Percentiles rank a stretch among this genome's conserved stretches.
phyloP scores from a whole-genome alignment of 1,139 yeast genomes.

The Candida gigantensis region DNA sequence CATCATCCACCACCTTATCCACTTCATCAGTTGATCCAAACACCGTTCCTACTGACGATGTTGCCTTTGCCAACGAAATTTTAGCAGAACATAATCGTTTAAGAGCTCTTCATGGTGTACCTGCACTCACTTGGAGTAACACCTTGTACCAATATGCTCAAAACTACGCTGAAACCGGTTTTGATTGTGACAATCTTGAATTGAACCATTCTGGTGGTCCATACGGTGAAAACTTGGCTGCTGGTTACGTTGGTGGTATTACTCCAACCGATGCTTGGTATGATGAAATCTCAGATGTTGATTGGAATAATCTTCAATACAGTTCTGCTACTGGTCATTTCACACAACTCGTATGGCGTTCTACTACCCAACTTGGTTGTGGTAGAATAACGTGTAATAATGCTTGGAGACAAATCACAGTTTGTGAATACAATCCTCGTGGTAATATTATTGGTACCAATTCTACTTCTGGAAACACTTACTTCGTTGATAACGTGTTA shows the following conservation, averaged over 20 bases:
- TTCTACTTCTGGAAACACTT: constrained; percentile 31
- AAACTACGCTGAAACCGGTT: constrained; percentile 40
- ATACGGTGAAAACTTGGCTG: constrained; percentile 88
- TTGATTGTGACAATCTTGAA: constrained; percentile 56
- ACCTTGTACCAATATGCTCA: constrained; percentile 50
- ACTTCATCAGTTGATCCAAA: constrained; percentile 7
- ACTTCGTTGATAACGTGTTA: constrained; percentile 55
- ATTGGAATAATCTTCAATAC: constrained; percentile 41
- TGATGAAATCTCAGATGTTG: constrained; percentile 62
- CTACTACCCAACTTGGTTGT: constrained; percentile 71
- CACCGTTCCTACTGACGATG: constrained; percentile 14
- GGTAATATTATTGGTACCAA: constrained; percentile 57
- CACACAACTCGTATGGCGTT: constrained; percentile 85
- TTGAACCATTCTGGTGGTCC: constrained; percentile 16
- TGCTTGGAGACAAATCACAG: constrained; percentile 57
- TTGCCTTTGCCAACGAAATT: constrained; percentile 32
- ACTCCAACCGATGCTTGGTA: constrained; percentile 78
- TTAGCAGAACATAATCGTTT: constrained; percentile 52
- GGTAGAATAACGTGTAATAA: constrained; percentile 54
- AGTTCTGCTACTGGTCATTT: constrained; percentile 61
- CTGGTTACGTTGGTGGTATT: constrained; percentile 55
- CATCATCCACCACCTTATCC: constrained; percentile 23
- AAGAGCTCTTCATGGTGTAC: constrained; percentile 57
- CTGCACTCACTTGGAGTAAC: constrained; percentile 48
- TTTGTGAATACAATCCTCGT: constrained; percentile 64